phyloP scores from a whole-genome alignment of 495 filamentous ascomycete species.

The Daldinia caldariorum region DNA sequence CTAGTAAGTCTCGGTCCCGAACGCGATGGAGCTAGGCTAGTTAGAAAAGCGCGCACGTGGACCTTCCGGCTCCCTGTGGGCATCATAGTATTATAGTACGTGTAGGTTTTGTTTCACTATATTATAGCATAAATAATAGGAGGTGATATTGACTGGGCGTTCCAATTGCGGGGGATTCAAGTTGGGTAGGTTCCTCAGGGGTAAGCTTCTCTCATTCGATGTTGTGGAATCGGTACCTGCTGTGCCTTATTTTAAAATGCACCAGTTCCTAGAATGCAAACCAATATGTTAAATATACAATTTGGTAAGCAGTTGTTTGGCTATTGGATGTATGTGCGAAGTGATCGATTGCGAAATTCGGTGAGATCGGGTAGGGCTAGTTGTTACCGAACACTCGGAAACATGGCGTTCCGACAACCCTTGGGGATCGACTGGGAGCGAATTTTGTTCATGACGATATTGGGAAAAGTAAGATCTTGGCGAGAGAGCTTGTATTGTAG shows the following conservation, averaged over 20 bases:
- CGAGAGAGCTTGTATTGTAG: constrained; percentile 14
- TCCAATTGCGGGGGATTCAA: constrained; percentile 24
- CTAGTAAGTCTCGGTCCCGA: constrained; percentile 22
- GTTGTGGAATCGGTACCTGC: constrained; percentile 19
- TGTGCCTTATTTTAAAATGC: constrained; percentile 15
- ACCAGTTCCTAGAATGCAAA: constrained; percentile 11
- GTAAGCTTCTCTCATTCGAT: not conserved
- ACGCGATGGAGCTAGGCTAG: constrained; percentile 5
- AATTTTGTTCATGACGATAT: constrained; percentile 18
- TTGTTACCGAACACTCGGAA: constrained; percentile 38
- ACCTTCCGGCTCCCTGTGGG: constrained; percentile 1
- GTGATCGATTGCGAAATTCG: constrained; percentile 23
- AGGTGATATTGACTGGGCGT: not conserved
- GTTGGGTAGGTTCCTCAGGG: not conserved
- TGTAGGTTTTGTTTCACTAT: constrained; percentile 5
- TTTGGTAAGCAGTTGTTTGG: constrained; percentile 1
- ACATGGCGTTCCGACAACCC: constrained; percentile 35
- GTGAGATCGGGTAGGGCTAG: constrained; percentile 39
- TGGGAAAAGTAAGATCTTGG: constrained; percentile 10
- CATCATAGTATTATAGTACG: not conserved
- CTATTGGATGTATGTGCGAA: not conserved
- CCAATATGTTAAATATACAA: constrained; percentile 6
- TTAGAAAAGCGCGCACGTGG: constrained; percentile 6
- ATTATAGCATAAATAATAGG: not conserved
- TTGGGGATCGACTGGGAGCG: constrained; percentile 10